These are phyloP conservation scores for Chaetothyriales sp. DNA, from an alignment of 2,329 filamentous ascomycete species.

Conservation along the genomic window DNA sequence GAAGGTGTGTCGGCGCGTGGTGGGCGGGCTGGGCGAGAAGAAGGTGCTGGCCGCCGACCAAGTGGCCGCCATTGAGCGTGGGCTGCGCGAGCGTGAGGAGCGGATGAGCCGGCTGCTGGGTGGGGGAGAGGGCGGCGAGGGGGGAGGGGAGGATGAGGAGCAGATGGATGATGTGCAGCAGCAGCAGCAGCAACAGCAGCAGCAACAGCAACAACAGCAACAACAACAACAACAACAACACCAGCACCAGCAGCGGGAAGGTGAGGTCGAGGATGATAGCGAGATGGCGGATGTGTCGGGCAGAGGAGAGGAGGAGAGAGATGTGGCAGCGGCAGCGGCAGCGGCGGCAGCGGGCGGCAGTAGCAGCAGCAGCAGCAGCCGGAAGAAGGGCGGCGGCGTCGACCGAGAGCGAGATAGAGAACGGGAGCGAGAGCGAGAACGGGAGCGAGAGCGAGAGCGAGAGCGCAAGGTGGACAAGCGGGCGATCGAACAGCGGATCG, in stretches of 20 bases:
- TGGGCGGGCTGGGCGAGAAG: slow-evolving; percentile 57
- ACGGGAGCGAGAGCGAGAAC: slow-evolving; percentile 25
- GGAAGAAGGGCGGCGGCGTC: slow-evolving; percentile 5
- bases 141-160: slow-evolving; percentile 23
- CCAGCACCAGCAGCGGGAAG: background rate
- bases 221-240: slow-evolving; percentile 4
- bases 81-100: slow-evolving; percentile 64
- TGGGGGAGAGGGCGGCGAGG: slow-evolving; percentile 26
- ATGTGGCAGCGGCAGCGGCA: background rate
- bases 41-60: slow-evolving; percentile 60
- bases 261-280: slow-evolving; percentile 22
- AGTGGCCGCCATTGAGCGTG: slow-evolving; percentile 67
- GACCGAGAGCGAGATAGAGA: slow-evolving; percentile 18
- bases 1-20: slow-evolving; percentile 74
- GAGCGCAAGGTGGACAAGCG: slow-evolving; percentile 57
- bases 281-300: slow-evolving; percentile 20
- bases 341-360: background rate
- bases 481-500: slow-evolving; percentile 88
- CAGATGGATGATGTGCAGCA: slow-evolving; percentile 17
- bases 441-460: slow-evolving; percentile 20
- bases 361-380: slow-evolving; percentile 3
- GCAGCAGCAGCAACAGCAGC: slow-evolving; percentile 2
- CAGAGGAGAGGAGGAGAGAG: slow-evolving; percentile 8
- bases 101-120: slow-evolving; percentile 45
- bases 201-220: background rate